Conservation (phyloP, 2,329 filamentous ascomycete genomes). For the Penicillium fuscoglaucum region DNA sequence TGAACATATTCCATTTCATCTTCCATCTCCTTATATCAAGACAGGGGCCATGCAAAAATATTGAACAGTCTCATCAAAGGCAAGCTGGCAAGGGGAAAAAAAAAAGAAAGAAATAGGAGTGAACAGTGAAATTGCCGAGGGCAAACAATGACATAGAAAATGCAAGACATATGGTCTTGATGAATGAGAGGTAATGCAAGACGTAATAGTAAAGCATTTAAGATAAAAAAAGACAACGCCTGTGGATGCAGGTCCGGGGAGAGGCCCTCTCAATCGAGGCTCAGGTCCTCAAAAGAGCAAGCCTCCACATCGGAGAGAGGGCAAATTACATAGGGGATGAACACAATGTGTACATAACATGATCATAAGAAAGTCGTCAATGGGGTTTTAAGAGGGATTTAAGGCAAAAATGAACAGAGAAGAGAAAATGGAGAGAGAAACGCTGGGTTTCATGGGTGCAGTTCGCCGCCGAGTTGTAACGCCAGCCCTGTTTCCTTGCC, state of each 20-base stretch:
- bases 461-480: constrained; percentile 66
- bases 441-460: constrained; percentile 49
- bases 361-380: constrained; percentile 28
- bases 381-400: constrained; percentile 22
- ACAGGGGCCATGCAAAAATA: neutral
- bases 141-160: constrained; percentile 4
- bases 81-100: neutral
- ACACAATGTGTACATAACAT: constrained; percentile 22
- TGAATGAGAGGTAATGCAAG: constrained; percentile 12
- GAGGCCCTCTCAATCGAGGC: neutral
- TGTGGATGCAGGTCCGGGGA: constrained; percentile 19
- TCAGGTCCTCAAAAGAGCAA: neutral
- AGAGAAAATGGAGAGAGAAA: constrained; percentile 11
- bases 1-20: neutral
- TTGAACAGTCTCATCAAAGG: neutral
- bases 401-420: constrained; percentile 25
- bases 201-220: constrained; percentile 8
- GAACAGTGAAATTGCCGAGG: neutral
- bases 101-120: neutral
- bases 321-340: constrained; percentile 19
- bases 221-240: constrained; percentile 22
- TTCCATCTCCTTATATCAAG: neutral
- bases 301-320: neutral
- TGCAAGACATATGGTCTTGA: constrained; percentile 5
- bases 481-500: constrained; percentile 56